phyloP scores from a whole-genome alignment of 2,329 filamentous ascomycete species.

The Aspergillus phoenicis region DNA sequence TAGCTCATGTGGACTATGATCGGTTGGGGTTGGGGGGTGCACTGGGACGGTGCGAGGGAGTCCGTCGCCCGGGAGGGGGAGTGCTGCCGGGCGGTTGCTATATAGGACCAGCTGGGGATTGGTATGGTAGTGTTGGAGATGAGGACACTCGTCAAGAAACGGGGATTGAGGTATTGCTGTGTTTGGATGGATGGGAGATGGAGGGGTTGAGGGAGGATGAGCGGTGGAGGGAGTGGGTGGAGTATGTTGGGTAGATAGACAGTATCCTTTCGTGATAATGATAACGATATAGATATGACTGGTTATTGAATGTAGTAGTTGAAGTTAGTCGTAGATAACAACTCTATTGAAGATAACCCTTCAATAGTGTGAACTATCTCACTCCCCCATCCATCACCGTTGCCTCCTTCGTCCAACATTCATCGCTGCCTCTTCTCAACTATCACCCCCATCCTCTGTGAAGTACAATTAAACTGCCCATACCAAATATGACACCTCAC shows the following conservation, averaged over 20 bases:
- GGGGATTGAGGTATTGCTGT: slow-evolving; percentile 19
- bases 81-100: slow-evolving; percentile 19
- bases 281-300: no score
- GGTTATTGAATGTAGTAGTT: no score
- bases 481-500: no score
- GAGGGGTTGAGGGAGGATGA: slow-evolving; percentile 10
- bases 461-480: no score
- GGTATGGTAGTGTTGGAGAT: background rate
- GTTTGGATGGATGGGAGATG: slow-evolving; percentile 18
- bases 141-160: background rate
- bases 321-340: no score
- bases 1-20: slow-evolving; percentile 17
- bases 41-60: background rate
- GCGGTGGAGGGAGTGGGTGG: slow-evolving; percentile 13
- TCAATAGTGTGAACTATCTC: no score
- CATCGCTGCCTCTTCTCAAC: no score
- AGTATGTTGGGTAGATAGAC: slow-evolving; percentile 11
- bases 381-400: no score
- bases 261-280: no score
- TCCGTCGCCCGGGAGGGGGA: slow-evolving; percentile 14
- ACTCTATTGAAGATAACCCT: no score
- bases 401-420: no score
- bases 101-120: slow-evolving; percentile 11
- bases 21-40: slow-evolving; percentile 12
- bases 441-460: no score